Evolutionary conservation across 768 basidiomycete species (phyloP).

Genomic region (Fibroporia radiculosa): DNA sequence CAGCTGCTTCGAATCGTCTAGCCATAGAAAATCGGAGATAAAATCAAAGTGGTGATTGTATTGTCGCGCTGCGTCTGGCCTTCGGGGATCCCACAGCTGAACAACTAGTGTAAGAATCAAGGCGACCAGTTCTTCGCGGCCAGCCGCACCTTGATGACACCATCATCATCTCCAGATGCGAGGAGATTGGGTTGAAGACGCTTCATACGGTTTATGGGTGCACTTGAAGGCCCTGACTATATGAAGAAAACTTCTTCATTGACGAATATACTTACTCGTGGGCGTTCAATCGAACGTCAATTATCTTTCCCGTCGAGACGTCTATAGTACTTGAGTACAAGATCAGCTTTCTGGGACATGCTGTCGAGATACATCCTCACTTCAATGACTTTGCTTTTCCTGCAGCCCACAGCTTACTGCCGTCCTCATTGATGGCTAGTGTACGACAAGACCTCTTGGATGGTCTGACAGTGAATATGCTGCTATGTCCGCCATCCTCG

Average conservation of each 20-base stretch:
- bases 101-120: background rate
- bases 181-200: conserved; percentile 62
- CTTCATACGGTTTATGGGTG: conserved; percentile 82
- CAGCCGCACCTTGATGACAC: conserved; percentile 71
- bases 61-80: conserved; percentile 49
- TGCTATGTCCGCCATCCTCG: conserved; percentile 52
- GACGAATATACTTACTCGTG: conserved; percentile 24
- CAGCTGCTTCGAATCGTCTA: conserved; percentile 55
- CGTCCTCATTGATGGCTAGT: conserved; percentile 60
- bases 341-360: background rate
- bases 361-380: conserved; percentile 39
- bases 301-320: conserved; percentile 15
- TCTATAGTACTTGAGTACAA: conserved; percentile 25
- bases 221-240: conserved; percentile 34
- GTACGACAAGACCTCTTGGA: conserved; percentile 82
- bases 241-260: conserved; percentile 6
- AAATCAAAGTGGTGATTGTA: conserved; percentile 92
- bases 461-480: conserved; percentile 56
- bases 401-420: conserved; percentile 62
- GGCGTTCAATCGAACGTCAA: conserved; percentile 17
- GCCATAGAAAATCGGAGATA: conserved; percentile 86
- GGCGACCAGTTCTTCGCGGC: background rate
- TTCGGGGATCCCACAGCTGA: conserved; percentile 88
- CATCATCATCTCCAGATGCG: conserved; percentile 89
- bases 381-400: conserved; percentile 76